Evolutionary conservation across 805 yeast species (phyloP).

Genomic region (Kodamaea leandrae): DNA sequence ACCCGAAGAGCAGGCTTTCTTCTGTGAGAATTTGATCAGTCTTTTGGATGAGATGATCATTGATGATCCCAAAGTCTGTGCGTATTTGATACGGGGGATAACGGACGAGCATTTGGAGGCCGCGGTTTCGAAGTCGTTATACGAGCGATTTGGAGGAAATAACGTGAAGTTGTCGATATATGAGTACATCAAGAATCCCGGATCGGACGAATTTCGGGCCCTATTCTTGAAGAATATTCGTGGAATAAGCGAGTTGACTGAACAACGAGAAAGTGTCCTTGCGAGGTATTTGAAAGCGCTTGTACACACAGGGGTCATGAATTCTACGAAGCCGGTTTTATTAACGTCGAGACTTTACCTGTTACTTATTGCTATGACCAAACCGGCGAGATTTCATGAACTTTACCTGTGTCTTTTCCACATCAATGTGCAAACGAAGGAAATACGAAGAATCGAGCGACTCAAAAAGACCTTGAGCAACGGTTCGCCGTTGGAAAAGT

Average conservation of each 20-base stretch:
- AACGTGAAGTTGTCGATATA: slow-evolving; percentile 26
- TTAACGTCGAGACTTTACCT: slow-evolving; percentile 17
- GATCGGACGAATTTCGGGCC: slow-evolving; percentile 14
- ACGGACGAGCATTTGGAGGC: slow-evolving; percentile 18
- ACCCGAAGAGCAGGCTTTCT: slow-evolving; percentile 24
- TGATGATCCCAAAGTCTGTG: slow-evolving; percentile 22
- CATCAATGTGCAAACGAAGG: slow-evolving; percentile 31
- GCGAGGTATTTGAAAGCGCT: slow-evolving; percentile 24
- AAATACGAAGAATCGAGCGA: slow-evolving; percentile 12
- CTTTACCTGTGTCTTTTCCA: slow-evolving; percentile 31
- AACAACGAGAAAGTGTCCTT: slow-evolving; percentile 6
- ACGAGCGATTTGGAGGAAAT: slow-evolving; percentile 18
- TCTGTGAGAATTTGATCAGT: slow-evolving; percentile 29
- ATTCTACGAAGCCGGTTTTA: slow-evolving; percentile 20
- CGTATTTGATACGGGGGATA: slow-evolving; percentile 20
- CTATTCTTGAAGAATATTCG: slow-evolving; percentile 19
- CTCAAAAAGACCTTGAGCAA: slow-evolving; percentile 23
- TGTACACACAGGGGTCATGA: slow-evolving; percentile 22
- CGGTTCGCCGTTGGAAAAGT: slow-evolving; percentile 32
- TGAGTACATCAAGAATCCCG: slow-evolving; percentile 26
- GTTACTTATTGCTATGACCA: slow-evolving; percentile 17
- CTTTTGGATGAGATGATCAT: slow-evolving; percentile 31
- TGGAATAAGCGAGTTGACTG: slow-evolving; percentile 14
- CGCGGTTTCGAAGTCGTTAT: slow-evolving; percentile 18
- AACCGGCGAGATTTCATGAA: slow-evolving; percentile 18